A percentile compares a stretch with the other conserved stretches of the same genome.
Evolutionary conservation across 345 rosid species (phyloP).

Genomic region (Populus deltoides): DNA sequence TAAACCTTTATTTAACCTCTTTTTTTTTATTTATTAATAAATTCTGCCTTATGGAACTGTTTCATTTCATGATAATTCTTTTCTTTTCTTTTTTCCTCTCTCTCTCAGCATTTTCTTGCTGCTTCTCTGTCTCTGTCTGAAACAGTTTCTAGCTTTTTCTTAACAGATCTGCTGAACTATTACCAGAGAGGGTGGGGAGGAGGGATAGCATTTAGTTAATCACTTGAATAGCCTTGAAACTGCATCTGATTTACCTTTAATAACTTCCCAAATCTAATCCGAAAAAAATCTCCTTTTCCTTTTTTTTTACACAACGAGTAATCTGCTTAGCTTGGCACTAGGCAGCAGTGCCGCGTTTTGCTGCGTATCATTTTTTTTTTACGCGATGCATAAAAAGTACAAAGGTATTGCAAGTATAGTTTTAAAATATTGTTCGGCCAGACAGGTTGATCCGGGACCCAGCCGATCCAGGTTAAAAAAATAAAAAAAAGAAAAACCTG

Average conservation of each 20-base stretch:
- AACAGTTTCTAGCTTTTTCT: conserved; percentile 20
- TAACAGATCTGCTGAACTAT: conserved; percentile 18
- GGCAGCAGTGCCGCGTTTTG: too few species aligned
- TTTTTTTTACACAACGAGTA: not conserved
- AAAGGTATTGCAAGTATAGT: too few species aligned
- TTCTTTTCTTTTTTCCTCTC: not conserved
- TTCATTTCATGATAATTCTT: not conserved
- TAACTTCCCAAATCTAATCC: conserved; percentile 9
- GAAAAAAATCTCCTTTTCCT: not conserved
- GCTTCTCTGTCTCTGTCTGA: not conserved
- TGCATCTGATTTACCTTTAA: conserved; percentile 15
- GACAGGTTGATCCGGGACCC: too few species aligned
- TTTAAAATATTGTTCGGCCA: too few species aligned
- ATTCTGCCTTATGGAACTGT: not conserved
- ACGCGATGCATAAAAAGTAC: too few species aligned
- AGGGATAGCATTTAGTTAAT: conserved; percentile 6
- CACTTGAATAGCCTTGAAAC: conserved; percentile 1
- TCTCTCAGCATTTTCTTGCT: conserved; percentile 1
- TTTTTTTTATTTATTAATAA: conserved; percentile 1
- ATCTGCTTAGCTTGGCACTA: not conserved
- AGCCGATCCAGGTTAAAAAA: too few species aligned
- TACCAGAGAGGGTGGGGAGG: not conserved
- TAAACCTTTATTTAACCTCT: not conserved
- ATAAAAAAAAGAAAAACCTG: too few species aligned
- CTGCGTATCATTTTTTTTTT: too few species aligned